Percentiles rank a stretch among this genome's conserved stretches.
Conservation (phyloP, 352 stramenopile species). For the Globisporangium paddicum region DNA sequence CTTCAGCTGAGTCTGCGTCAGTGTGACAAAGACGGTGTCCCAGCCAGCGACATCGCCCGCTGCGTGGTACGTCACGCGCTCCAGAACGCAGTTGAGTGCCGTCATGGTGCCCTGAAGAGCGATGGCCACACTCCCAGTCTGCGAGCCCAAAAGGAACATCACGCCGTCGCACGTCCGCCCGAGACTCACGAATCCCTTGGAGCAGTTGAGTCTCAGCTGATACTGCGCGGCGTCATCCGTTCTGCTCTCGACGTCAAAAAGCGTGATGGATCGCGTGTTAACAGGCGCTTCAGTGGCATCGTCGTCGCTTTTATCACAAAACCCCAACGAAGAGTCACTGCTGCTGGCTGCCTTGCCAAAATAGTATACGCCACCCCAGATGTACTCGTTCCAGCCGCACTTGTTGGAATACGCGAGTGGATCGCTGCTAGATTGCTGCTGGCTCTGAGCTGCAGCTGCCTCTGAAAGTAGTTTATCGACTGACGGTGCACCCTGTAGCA, state of each 20-base stretch:
- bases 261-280: conserved; percentile 28
- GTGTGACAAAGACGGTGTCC: conserved; percentile 39
- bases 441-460: not conserved
- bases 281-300: not conserved
- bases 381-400: conserved; percentile 82
- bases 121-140: conserved; percentile 3
- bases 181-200: conserved; percentile 33
- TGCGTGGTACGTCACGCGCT: conserved; percentile 44
- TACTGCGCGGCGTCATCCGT: conserved; percentile 1
- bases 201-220: conserved; percentile 26
- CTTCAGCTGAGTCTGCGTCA: conserved; percentile 18
- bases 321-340: not conserved
- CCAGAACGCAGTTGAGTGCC: conserved; percentile 43
- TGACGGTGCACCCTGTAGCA: conserved; percentile 34
- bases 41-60: conserved; percentile 19
- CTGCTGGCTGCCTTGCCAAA: conserved; percentile 11
- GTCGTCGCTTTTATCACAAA: conserved; percentile 7
- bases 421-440: conserved; percentile 15
- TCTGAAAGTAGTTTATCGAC: conserved; percentile 7
- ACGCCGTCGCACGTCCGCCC: conserved; percentile 16
- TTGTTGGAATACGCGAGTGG: conserved; percentile 74
- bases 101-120: conserved; percentile 23
- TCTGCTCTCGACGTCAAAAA: conserved; percentile 23
- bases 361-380: conserved; percentile 52
- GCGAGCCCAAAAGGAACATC: not conserved